phyloP scores from a whole-genome alignment of 1,139 yeast species.

The Candida sp. region DNA sequence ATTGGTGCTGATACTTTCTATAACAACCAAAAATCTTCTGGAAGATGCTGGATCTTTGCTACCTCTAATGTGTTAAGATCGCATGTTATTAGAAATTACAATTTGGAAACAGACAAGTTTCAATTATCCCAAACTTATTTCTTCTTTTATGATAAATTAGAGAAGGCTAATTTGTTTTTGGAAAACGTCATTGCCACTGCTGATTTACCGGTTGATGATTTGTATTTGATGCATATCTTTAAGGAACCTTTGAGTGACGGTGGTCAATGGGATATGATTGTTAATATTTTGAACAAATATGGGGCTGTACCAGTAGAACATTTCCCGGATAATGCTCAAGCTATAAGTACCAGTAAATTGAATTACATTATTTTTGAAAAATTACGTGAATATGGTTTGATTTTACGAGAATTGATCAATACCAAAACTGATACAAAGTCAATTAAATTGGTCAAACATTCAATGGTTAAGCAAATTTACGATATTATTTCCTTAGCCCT shows the following conservation, averaged over 20 bases:
- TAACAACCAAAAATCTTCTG: slow-evolving; percentile 70
- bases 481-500: slow-evolving; percentile 61
- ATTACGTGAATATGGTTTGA: slow-evolving; percentile 72
- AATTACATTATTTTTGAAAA: slow-evolving; percentile 63
- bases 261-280: slow-evolving; percentile 84
- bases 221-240: slow-evolving; percentile 62
- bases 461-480: slow-evolving; percentile 60
- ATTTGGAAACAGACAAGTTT: slow-evolving; percentile 56
- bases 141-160: slow-evolving; percentile 33
- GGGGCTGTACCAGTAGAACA: slow-evolving; percentile 73
- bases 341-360: slow-evolving; percentile 53
- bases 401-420: slow-evolving; percentile 47
- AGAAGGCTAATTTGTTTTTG: slow-evolving; percentile 63
- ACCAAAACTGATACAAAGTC: slow-evolving; percentile 19
- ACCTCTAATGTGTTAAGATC: slow-evolving; percentile 70
- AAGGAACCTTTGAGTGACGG: slow-evolving; percentile 72
- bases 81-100: slow-evolving; percentile 57
- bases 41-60: slow-evolving; percentile 89
- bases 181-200: slow-evolving; percentile 72
- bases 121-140: slow-evolving; percentile 62
- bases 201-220: slow-evolving; percentile 60
- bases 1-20: slow-evolving; percentile 62
- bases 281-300: slow-evolving; percentile 69
- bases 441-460: slow-evolving; percentile 30
- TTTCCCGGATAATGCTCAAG: slow-evolving; percentile 70